Evolutionary conservation across 129 eudicot genomes (phyloP).

Genomic region (Arctium minus): DNA sequence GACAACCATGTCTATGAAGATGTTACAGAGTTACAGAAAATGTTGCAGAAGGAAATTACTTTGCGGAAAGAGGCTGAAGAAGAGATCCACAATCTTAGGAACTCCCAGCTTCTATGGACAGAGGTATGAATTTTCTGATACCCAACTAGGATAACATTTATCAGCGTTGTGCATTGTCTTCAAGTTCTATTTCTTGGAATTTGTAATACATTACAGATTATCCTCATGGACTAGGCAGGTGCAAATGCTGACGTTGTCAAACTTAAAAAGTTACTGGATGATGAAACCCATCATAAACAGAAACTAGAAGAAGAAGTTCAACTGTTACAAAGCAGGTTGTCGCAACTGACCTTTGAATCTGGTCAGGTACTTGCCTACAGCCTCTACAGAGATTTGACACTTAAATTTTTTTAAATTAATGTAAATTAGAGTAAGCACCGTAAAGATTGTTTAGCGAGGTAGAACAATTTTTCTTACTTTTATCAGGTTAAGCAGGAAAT

Average conservation of each 20-base stretch:
- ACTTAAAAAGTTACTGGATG: constrained; percentile 61
- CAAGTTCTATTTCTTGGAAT: neutral
- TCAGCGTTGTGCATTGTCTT: neutral
- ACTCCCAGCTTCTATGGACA: constrained; percentile 40
- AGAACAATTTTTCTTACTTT: too few relatives aligned
- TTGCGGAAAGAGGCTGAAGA: constrained; percentile 69
- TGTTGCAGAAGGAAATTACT: constrained; percentile 62
- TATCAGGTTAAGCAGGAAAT: too few relatives aligned
- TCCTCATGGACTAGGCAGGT: constrained; percentile 52
- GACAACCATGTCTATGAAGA: constrained; percentile 34
- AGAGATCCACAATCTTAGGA: constrained; percentile 55
- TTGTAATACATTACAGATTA: constrained; percentile 14
- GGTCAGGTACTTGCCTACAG: constrained; percentile 45
- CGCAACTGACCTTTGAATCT: constrained; percentile 61
- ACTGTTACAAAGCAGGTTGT: constrained; percentile 55
- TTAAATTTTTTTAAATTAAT: too few relatives aligned
- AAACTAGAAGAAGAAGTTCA: constrained; percentile 78
- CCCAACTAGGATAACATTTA: constrained; percentile 1
- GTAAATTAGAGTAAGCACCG: too few relatives aligned
- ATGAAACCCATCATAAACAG: constrained; percentile 62
- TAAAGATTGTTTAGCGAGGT: too few relatives aligned
- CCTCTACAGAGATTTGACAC: neutral
- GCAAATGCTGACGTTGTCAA: constrained; percentile 49
- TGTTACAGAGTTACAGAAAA: constrained; percentile 46
- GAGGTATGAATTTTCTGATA: constrained; percentile 40